Evolutionary conservation across 768 basidiomycete genomes (phyloP).

Genomic region (Lentinula aciculospora): DNA sequence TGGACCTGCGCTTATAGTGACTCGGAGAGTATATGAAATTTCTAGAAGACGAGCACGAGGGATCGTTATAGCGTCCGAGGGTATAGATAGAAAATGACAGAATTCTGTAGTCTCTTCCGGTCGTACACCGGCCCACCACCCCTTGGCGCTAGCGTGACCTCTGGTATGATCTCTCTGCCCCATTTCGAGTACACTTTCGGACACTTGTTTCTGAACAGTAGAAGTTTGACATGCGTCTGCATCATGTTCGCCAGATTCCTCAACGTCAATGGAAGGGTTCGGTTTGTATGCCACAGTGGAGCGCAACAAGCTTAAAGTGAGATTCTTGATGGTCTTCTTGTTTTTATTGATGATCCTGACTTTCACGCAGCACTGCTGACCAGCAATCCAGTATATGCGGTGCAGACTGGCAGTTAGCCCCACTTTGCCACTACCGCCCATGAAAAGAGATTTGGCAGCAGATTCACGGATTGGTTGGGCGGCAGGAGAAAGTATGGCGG

Average conservation of each 20-base stretch:
- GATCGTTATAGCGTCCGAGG: constrained; percentile 66
- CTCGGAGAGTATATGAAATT: constrained; percentile 66
- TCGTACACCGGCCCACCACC: constrained; percentile 85
- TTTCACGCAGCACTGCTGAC: constrained; percentile 68
- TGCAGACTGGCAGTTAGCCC: constrained; percentile 62
- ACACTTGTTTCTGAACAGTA: constrained; percentile 57
- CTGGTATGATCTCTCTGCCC: constrained; percentile 49
- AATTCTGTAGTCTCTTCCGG: constrained; percentile 59
- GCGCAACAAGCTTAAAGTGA: constrained; percentile 59
- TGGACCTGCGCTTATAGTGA: constrained; percentile 55
- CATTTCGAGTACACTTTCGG: constrained; percentile 60
- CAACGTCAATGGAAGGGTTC: constrained; percentile 30
- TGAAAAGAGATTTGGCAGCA: constrained; percentile 48
- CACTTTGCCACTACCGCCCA: constrained; percentile 62
- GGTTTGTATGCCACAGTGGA: constrained; percentile 65
- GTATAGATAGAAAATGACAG: constrained; percentile 63
- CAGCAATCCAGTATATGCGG: constrained; percentile 76
- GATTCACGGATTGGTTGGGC: constrained; percentile 54
- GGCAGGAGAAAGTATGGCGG: constrained; percentile 53
- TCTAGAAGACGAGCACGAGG: constrained; percentile 67
- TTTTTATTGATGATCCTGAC: constrained; percentile 64
- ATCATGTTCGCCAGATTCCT: constrained; percentile 26
- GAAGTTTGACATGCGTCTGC: constrained; percentile 59
- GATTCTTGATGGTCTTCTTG: constrained; percentile 57
- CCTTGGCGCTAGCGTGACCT: constrained; percentile 74